These are phyloP conservation scores for Elymus sibiricus DNA, from an alignment of 176 grass and related monocot species.

Conservation along the genomic window DNA sequence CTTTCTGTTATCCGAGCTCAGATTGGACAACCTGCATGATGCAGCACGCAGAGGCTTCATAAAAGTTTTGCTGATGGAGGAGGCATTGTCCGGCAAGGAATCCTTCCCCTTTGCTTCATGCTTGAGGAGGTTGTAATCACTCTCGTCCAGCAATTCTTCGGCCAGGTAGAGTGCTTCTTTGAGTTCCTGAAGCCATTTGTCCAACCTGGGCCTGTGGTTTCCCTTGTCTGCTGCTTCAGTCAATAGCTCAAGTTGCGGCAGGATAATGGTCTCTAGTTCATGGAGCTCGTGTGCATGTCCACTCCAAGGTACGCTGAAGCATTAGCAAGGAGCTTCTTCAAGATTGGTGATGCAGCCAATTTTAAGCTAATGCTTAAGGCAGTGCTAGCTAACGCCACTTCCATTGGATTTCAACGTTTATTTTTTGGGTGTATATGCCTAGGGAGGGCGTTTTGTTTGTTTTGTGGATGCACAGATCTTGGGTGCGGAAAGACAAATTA, in stretches of 20 bases:
- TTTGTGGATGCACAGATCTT: no score
- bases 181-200: neutral
- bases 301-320: conserved; percentile 6
- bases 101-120: neutral
- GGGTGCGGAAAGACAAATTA: no score
- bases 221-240: conserved; percentile 3
- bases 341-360: neutral
- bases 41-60: no score
- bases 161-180: conserved; percentile 8
- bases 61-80: no score
- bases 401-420: no score
- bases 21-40: no score
- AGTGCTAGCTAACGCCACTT: no score
- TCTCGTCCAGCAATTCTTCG: neutral
- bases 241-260: neutral
- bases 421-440: no score
- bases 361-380: no score
- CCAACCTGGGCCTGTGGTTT: neutral
- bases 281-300: neutral
- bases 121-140: conserved; percentile 8
- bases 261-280: neutral
- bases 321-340: neutral
- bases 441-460: no score
- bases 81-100: neutral
- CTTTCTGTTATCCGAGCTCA: no score